Evolutionary conservation across 2,329 filamentous ascomycete genomes (phyloP), one percentile per base, ranked within the genome.

Genomic region (Trichothecium sympodiale): DNA sequence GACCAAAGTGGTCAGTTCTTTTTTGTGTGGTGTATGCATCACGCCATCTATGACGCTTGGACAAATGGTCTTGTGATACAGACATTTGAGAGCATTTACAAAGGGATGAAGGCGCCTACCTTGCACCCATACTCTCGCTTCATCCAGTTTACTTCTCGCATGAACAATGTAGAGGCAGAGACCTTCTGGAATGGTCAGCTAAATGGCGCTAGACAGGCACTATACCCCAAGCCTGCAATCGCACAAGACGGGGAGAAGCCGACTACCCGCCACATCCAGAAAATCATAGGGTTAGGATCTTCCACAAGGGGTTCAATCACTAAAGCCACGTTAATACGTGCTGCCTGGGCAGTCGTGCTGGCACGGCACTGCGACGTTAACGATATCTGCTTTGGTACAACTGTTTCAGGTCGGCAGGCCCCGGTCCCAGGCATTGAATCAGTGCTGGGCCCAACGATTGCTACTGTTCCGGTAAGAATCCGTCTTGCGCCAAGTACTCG

Each of bases 301-400:
- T n/a, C 17, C n/a, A 25, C n/a, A 4, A 12, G 33, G 13, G 17
- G 27, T 6, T 26, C 14, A 8, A 42, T 28, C 26, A 35, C 31
- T 2, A 44, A 36, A 29, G 45, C 47, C 2, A 44, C 45, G 0
- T 33, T 49, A 3, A n/a, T 46, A 7, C 41, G 31, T 7, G 36
- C 36, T 17, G 18, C 36, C 5, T 37, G 36, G 36, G 36, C 36
- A 3, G 10, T 37, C 9, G 14, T 28, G 12, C 36, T 37, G 27
- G 13, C 33, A 29, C 15, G 55, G 3, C 59, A 61, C 36, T 49
- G 58, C 45, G 51, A 12, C 38, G 53, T 34, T 17, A 33, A 49
- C n/a, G 59, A 64, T 32, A 33, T 49, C 1, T 6, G 43, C 6
- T 51, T 47, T 25, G 49, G 46, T 3, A 31, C 38, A 1, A 38